Conservation (phyloP, 2,329 filamentous ascomycete genomes). For the Fusarium sp. region DNA sequence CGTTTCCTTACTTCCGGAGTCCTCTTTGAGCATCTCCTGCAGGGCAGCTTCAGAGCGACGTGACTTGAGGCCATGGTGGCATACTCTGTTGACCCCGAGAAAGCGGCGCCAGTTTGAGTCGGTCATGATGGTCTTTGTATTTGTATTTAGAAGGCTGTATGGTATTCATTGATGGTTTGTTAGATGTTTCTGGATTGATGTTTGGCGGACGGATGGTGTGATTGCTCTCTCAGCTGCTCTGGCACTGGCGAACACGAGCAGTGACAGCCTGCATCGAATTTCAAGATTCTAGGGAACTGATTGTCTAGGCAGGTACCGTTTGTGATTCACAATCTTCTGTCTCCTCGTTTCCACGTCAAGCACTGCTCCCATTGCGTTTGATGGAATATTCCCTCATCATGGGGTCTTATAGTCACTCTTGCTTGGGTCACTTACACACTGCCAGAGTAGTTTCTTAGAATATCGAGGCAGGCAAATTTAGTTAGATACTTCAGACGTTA, state of each 20-base stretch:
- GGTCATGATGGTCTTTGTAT: conserved; percentile 27
- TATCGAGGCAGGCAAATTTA: not conserved
- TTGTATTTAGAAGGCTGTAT: not conserved
- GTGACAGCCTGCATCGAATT: not conserved
- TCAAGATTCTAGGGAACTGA: not conserved
- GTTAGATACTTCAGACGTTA: not conserved
- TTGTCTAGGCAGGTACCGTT: not conserved
- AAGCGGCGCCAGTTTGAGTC: conserved; percentile 43
- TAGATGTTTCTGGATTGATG: too few species aligned
- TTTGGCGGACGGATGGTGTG: not conserved
- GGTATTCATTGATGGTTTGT: not conserved
- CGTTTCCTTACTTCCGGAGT: conserved; percentile 1
- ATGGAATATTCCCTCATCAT: not conserved
- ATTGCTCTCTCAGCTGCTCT: not conserved
- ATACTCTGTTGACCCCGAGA: conserved; percentile 39
- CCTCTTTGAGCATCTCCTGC: conserved; percentile 24
- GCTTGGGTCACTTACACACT: not conserved
- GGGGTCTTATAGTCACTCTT: not conserved
- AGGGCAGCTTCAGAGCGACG: conserved; percentile 40
- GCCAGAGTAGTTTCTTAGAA: too few species aligned
- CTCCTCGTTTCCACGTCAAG: not conserved
- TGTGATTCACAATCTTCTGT: not conserved
- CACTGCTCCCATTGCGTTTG: not conserved
- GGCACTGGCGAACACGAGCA: not conserved
- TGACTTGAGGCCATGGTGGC: conserved; percentile 34